Evolutionary conservation across 805 yeast genomes (phyloP), one percentile per base, ranked within the genome.

Genomic region (Millerozyma miso): DNA sequence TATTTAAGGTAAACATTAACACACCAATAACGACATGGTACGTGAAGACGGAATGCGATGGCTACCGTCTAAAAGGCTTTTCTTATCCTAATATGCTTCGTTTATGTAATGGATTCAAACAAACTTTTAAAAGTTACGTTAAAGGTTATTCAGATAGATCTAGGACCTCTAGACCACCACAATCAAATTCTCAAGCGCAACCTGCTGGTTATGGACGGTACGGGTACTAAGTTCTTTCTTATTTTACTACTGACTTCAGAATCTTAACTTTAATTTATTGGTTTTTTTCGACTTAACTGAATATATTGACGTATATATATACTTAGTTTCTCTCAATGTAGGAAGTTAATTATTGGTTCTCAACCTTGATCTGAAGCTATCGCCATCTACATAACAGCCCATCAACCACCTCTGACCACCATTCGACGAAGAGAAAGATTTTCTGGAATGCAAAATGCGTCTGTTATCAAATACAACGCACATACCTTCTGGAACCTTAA

Each of bases 71-170:
- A 59, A 82, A 81, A 59, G 83, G 83, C 13, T 87, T 85, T 58
- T 77, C 81, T 20, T 93, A 93, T 60, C 91, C 96, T n/a, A 89
- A 85, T 62, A 89, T 91, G 74, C 80, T 80, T 49, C 79, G 84
- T 44, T 74, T 93, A 55, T 86, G 96, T 69, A 93, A 93, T 57
- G 99, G 99, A 14, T 93, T 93, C 81, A 93, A 93, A 72, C 85
- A 83, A 48, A 65, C 71, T 8, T 69, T 65, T 54, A 71, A 69
- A 57, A 56, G 65, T 29, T 62, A 61, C 42, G 59, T 64, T 17
- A 53, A 56, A 35, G 51, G 45, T 38, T 41, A 49, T 19, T 35
- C 51, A 14, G 56, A 50, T 23, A 48, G 46, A 23, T 40, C 51
- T 4, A 49, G 48, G 35, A 33, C 53, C n/a, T 37, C 50, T 4